A percentile compares a stretch with the other conserved stretches of the same genome.
Evolutionary conservation across 2,329 filamentous ascomycete genomes (phyloP).

Genomic region (Ceratocystis harringtonii): DNA sequence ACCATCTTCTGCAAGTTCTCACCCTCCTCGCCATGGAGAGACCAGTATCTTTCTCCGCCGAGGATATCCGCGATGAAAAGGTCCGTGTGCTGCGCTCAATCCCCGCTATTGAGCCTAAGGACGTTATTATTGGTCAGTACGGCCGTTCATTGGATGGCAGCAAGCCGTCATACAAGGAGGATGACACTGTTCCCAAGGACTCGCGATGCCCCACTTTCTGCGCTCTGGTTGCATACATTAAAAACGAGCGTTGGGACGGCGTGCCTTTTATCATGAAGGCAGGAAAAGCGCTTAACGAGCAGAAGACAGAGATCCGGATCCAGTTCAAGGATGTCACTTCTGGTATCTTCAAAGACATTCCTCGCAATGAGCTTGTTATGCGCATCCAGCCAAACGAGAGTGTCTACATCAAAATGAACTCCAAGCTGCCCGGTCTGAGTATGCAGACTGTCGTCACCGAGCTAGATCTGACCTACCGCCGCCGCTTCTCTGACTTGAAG

Average conservation of each 20-base stretch:
- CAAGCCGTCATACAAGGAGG: slow-evolving; percentile 97
- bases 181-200: slow-evolving; percentile 93
- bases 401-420: slow-evolving; percentile 99
- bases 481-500: slow-evolving; percentile 97
- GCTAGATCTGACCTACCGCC: slow-evolving; percentile 92
- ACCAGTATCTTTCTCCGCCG: slow-evolving; percentile 92
- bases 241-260: slow-evolving; percentile 98
- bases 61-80: slow-evolving; percentile 98
- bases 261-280: slow-evolving; percentile 99
- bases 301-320: slow-evolving; percentile 98
- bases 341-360: slow-evolving; percentile 99
- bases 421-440: slow-evolving; percentile 90
- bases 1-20: slow-evolving; percentile 91
- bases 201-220: slow-evolving; percentile 97
- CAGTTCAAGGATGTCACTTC: slow-evolving; percentile 99
- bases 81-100: slow-evolving; percentile 90
- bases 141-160: slow-evolving; percentile 88
- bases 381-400: slow-evolving; percentile 98
- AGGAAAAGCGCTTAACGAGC: slow-evolving; percentile 95
- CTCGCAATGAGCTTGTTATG: slow-evolving; percentile 96
- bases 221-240: slow-evolving; percentile 93
- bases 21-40: slow-evolving; percentile 96
- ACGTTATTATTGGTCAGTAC: slow-evolving; percentile 98
- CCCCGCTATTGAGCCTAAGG: slow-evolving; percentile 92
- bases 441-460: slow-evolving; percentile 99